Conservation (phyloP, 1,139 yeast genomes). For the Nakaseomyces delphensis region DNA sequence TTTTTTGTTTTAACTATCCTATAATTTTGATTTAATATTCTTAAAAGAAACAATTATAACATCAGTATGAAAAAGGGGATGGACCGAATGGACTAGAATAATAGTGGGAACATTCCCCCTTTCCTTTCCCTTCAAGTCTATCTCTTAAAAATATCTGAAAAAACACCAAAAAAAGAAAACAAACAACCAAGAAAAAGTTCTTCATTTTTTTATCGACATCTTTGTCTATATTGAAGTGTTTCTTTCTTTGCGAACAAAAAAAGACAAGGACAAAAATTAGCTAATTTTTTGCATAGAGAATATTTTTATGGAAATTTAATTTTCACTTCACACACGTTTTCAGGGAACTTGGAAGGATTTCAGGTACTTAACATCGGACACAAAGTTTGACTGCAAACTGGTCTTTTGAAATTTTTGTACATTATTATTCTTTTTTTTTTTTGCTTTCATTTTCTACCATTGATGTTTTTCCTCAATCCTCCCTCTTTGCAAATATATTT, state of each 20-base stretch:
- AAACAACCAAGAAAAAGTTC: too few species aligned
- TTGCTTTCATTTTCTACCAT: neutral
- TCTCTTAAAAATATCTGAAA: too few species aligned
- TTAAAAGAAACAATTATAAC: slow-evolving; percentile 1
- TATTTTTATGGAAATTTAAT: neutral
- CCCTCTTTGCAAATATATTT: slow-evolving; percentile 1
- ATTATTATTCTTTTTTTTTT: neutral
- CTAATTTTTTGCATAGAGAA: too few species aligned
- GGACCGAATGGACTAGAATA: too few species aligned
- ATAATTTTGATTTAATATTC: slow-evolving; percentile 2
- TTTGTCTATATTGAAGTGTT: too few species aligned
- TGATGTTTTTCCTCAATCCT: neutral
- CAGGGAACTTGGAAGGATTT: neutral
- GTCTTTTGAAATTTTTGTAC: neutral
- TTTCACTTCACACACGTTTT: too few species aligned
- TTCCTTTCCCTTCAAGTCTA: too few species aligned
- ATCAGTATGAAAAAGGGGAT: neutral
- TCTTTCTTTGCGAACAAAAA: too few species aligned
- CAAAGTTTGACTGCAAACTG: neutral
- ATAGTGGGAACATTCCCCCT: too few species aligned
- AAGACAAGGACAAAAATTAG: too few species aligned
- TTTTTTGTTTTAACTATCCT: neutral
- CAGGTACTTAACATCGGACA: neutral
- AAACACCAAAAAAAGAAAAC: too few species aligned
- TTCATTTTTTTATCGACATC: too few species aligned